Evolutionary conservation across 805 yeast species (phyloP), one percentile per base, ranked within the genome.

Genomic region (Metschnikowia lunata): DNA sequence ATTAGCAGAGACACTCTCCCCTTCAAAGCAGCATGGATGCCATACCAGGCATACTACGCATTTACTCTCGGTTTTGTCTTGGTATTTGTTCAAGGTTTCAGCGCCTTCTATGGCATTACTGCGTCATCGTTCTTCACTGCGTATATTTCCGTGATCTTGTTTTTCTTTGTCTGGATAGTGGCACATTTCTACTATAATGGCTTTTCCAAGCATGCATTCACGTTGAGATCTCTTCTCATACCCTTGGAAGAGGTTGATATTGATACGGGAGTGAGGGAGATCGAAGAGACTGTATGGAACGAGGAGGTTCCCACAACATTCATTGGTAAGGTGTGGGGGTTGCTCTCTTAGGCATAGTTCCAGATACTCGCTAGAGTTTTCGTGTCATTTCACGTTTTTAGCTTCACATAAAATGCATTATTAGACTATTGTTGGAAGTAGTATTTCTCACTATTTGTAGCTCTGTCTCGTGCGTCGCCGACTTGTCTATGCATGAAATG

Each of bases 11-110:
- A 82, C 54, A 72, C 76, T 9, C 71, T 87, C 45, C 93, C 95
- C 8, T 88, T 74, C 72, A 84, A 82, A 62, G 90, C 93, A 8
- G 59, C 58, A n/a, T 71, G 74, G 44, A 83, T 82, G 81, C 93
- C 95, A 3, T 76, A 60, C 50, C 63, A 70, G 47, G 86, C 90
- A 1, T 81, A 79, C 63, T 83, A 84, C 55, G 78, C 88, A 3
- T 64, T 78, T 4, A 63, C 72, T 42, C 70, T 77, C 51, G 71
- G 83, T 50, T 61, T 72, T 11, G 50, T 83, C 27, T 76, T 88
- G 58, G 76, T 78, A 26, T 71, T 86, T 48, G 71, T 87, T 49
- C 90, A 88, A 64, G 95, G 95, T 32, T 87, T 75, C 61, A 62
- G 74, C 1, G 77, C 79, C 1, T 87, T 87, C 64, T 78, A 79